phyloP scores from a whole-genome alignment of 148 eudicot species.

The Limonium bicolor region DNA sequence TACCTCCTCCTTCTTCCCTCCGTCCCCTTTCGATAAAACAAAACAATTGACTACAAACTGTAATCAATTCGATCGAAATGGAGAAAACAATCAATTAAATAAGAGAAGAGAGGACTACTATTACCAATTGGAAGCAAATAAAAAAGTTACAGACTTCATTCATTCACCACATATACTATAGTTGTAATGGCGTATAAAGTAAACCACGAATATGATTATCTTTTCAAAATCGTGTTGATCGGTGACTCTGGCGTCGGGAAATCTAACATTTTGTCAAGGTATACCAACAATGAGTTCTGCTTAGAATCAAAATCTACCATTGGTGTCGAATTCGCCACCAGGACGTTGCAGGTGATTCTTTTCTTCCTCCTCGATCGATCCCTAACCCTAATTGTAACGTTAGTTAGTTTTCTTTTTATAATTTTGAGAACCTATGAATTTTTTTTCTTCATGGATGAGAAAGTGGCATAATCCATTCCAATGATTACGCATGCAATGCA shows the following conservation, averaged over 20 bases:
- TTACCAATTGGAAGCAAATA: no score
- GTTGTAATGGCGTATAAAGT: slow-evolving; percentile 1
- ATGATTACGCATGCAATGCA: no score
- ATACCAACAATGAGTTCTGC: neutral
- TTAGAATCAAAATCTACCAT: slow-evolving; percentile 5
- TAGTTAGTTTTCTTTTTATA: no score
- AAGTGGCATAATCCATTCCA: no score
- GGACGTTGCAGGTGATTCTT: slow-evolving; percentile 1
- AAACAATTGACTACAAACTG: neutral
- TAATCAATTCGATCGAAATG: neutral
- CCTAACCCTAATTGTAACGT: no score
- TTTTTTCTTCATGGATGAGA: no score
- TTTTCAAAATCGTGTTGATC: slow-evolving; percentile 3
- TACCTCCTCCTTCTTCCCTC: neutral
- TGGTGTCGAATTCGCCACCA: slow-evolving; percentile 4
- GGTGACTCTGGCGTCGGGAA: slow-evolving; percentile 3
- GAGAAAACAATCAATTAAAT: neutral
- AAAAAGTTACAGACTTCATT: neutral
- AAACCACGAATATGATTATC: slow-evolving; percentile 2
- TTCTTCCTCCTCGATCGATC: no score
- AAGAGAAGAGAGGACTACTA: no score
- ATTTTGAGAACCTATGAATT: no score
- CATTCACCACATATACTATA: neutral
- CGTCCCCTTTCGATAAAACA: neutral
- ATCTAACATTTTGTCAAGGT: slow-evolving; percentile 3